These are phyloP conservation scores for Fusarium sp. DNA, from an alignment of 2,329 filamentous ascomycete species.

Conservation along the genomic window DNA sequence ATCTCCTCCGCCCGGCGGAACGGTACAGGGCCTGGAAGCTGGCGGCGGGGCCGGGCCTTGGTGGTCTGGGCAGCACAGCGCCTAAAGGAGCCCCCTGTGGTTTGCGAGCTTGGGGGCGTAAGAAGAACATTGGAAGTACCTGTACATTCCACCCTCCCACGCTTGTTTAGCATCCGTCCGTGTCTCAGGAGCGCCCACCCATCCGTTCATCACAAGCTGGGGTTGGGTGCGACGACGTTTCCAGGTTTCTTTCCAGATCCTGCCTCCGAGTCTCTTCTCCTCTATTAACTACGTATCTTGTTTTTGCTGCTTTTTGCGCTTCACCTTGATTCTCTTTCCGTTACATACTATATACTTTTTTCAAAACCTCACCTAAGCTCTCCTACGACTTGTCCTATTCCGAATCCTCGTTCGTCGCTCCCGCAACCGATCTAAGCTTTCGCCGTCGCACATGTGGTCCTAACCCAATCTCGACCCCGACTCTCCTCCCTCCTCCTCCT, in stretches of 20 bases:
- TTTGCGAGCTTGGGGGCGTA: slow-evolving; percentile 8
- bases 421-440: slow-evolving; percentile 31
- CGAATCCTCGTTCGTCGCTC: slow-evolving; percentile 33
- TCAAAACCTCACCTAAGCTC: neutral
- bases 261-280: neutral
- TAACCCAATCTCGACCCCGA: slow-evolving; percentile 32
- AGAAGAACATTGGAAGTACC: slow-evolving; percentile 3
- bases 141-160: slow-evolving; percentile 9
- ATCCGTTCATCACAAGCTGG: slow-evolving; percentile 35
- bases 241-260: slow-evolving; percentile 35
- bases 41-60: neutral
- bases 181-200: slow-evolving; percentile 36
- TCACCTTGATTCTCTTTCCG: neutral
- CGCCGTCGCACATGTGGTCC: slow-evolving; percentile 42
- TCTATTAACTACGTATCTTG: slow-evolving; percentile 10
- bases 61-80: slow-evolving; percentile 28
- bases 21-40: slow-evolving; percentile 21
- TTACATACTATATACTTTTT: neutral
- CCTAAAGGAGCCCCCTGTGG: slow-evolving; percentile 14
- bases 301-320: neutral
- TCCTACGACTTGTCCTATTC: slow-evolving; percentile 18
- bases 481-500: slow-evolving; percentile 8
- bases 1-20: slow-evolving; percentile 25
- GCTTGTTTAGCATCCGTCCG: neutral
- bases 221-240: slow-evolving; percentile 32